Evolutionary conservation across 2,329 filamentous ascomycete genomes (phyloP).

Genomic region (Alternaria sp.): DNA sequence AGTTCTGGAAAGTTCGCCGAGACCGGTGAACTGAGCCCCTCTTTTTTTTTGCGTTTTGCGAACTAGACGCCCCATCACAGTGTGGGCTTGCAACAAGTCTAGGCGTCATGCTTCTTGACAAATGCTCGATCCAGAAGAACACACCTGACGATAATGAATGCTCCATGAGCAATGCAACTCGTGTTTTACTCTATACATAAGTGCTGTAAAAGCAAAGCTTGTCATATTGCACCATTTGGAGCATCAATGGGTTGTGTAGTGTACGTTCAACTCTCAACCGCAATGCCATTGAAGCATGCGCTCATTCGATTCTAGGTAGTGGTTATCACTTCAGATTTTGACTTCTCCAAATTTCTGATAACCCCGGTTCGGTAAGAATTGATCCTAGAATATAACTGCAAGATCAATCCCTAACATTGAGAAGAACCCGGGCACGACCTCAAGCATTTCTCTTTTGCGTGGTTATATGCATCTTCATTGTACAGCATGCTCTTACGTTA

Average conservation of each 20-base stretch:
- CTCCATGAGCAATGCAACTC: not conserved
- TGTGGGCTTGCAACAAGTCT: constrained; percentile 13
- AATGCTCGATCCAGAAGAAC: not conserved
- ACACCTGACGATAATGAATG: not conserved
- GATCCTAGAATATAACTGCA: not conserved
- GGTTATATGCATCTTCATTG: not conserved
- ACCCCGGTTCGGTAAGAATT: constrained; percentile 34
- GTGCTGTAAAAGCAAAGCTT: not conserved
- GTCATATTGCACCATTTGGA: constrained; percentile 19
- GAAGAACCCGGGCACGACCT: constrained; percentile 30
- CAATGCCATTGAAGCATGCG: not conserved
- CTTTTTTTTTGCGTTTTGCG: constrained; percentile 11
- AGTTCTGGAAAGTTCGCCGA: not conserved
- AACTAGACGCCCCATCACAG: constrained; percentile 12
- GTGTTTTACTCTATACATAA: not conserved
- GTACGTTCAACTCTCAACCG: constrained; percentile 12
- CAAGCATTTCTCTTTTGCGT: constrained; percentile 3
- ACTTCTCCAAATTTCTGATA: constrained; percentile 32
- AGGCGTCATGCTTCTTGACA: constrained; percentile 16
- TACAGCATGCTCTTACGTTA: not conserved
- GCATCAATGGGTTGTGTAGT: constrained; percentile 30
- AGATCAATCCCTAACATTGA: constrained; percentile 9
- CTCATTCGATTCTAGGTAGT: constrained; percentile 33
- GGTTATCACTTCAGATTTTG: constrained; percentile 43
- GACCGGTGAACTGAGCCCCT: constrained; percentile 6